Percentiles rank a stretch among this genome's conserved stretches.
These are phyloP conservation scores for Glycine soja DNA, from an alignment of 306 rosid genomes.

Conservation along the genomic window DNA sequence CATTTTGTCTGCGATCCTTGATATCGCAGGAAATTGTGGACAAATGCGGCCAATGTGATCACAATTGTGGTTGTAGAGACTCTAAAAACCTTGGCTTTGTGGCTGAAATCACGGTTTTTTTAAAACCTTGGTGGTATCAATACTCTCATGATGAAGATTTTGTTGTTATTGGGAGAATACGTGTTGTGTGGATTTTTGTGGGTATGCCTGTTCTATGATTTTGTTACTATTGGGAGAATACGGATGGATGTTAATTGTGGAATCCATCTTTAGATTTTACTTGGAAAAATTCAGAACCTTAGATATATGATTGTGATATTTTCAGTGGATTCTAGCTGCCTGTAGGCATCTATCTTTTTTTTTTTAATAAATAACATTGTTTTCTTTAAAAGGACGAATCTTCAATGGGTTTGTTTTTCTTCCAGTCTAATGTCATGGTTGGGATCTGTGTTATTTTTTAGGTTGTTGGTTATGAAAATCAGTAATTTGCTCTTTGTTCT, in stretches of 20 bases:
- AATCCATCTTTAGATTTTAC: too few relatives aligned
- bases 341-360: not conserved
- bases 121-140: not conserved
- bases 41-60: not conserved
- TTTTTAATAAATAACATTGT: not conserved
- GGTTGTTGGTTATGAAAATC: constrained; percentile 26
- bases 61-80: not conserved
- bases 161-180: constrained; percentile 33
- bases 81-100: not conserved
- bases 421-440: constrained; percentile 25
- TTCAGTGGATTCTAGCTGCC: constrained; percentile 5
- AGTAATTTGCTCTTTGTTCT: constrained; percentile 42
- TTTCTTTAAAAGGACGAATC: not conserved
- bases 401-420: constrained; percentile 32
- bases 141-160: constrained; percentile 4
- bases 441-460: constrained; percentile 33
- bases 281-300: constrained; percentile 8
- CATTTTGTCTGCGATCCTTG: not conserved
- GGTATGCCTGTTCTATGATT: constrained; percentile 26
- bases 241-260: not conserved
- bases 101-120: not conserved
- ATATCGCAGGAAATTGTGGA: not conserved
- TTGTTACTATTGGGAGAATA: not conserved
- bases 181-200: not conserved
- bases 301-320: constrained; percentile 14